Evolutionary conservation across 2,329 filamentous ascomycete genomes (phyloP), one percentile per base, ranked within the genome.

Genomic region (Ophiognomonia clavigignenti-juglandacearum): DNA sequence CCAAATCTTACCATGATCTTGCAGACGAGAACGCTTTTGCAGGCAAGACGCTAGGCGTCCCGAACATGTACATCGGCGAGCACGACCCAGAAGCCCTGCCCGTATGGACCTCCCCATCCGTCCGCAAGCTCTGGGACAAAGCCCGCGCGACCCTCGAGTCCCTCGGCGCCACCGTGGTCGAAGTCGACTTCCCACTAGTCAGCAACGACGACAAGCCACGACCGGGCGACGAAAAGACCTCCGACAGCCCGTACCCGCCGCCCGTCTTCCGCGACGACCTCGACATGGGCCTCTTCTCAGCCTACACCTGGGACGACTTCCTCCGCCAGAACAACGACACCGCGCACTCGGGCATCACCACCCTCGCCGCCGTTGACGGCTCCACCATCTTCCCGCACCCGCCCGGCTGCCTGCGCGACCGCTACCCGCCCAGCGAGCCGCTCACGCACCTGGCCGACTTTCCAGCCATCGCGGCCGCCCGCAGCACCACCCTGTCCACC

Each of bases 291-390:
- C 60, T 68, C n/a, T 60, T 77, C 1, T 70, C 77, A 3, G 71
- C 74, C 2, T 69, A 72, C 52, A 67, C 69, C 0, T 78, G 75
- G 75, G 68, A 78, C 46, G 68, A 72, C 37, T 79, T 78, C 43
- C 61, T 78, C 2, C 51, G 54, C 2, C 50, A 59, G 2, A 75
- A 74, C 50, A 59, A 57, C 7, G 70, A 75, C 46, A 38, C 61
- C 0, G 16, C 32, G 6, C 1, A 16, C 14, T 35, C 32, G 4
- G 64, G 62, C 1, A 59, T 68, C 29, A 56, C 65, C 1, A 61
- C 59, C 27, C 59, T 77, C 4, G 54, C 59, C 0, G 57, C 59
- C 8, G 68, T 76, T 3, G 65, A 78, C 39, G 57, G 60, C 0
- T 41, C 53, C 46, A 39, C 53, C 18, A 70, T 72, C 24, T 70